phyloP scores from a whole-genome alignment of 2,329 filamentous ascomycete species.

The Clonostachys chloroleuca region DNA sequence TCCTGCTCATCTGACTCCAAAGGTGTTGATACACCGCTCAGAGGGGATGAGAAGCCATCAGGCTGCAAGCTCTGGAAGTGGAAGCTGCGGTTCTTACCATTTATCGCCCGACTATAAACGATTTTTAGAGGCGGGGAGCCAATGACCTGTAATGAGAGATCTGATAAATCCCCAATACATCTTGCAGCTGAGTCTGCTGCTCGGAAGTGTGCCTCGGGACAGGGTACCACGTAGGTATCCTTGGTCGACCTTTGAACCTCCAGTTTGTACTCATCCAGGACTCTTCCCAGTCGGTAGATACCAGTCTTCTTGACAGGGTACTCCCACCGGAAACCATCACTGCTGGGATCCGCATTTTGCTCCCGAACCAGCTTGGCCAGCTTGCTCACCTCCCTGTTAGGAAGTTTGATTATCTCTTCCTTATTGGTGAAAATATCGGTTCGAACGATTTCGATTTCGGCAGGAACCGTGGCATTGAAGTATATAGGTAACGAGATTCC shows the following conservation, averaged over 20 bases:
- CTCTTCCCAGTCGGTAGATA: constrained; percentile 78
- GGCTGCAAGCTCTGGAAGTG: constrained; percentile 93
- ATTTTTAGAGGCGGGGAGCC: constrained; percentile 91
- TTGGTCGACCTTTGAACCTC: constrained; percentile 76
- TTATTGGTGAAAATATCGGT: constrained; percentile 77
- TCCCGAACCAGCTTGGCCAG: constrained; percentile 66
- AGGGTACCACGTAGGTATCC: constrained; percentile 80
- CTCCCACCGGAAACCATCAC: constrained; percentile 61
- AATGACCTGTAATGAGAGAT: constrained; percentile 76
- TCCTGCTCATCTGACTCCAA: constrained; percentile 54
- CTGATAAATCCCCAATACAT: constrained; percentile 84
- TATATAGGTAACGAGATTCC: constrained; percentile 72
- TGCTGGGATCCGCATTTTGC: constrained; percentile 58
- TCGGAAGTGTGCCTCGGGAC: constrained; percentile 74
- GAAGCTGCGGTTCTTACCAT: constrained; percentile 76
- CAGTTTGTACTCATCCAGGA: constrained; percentile 89
- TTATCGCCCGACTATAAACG: constrained; percentile 85
- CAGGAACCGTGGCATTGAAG: constrained; percentile 90
- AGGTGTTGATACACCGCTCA: constrained; percentile 51
- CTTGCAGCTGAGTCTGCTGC: constrained; percentile 58
- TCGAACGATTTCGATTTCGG: constrained; percentile 83
- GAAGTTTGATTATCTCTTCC: constrained; percentile 76
- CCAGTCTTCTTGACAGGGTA: constrained; percentile 81
- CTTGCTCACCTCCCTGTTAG: constrained; percentile 67
- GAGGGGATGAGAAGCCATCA: constrained; percentile 75